Base-by-base conservation (phyloP, 371 early-diverging fungal genomes). In the Apophysomyces trapeziformis region DNA sequence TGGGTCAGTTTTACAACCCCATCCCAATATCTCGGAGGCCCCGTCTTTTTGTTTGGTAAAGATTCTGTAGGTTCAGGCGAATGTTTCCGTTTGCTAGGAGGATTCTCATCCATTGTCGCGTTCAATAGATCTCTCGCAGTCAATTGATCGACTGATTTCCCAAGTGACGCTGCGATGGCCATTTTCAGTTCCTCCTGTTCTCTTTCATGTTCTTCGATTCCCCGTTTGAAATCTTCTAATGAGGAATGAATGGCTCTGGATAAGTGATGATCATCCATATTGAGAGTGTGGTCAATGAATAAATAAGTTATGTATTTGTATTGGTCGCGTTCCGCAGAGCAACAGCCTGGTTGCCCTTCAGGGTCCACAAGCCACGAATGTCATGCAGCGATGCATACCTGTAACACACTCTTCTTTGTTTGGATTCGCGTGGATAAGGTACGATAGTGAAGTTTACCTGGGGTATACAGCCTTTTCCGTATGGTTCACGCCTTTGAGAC, bases 1-100 rank as follows among this genome's bases (percentile, higher is more conserved):
- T 82, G 68, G 0, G 82, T 82, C 7, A 82, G 57, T 47, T 79
- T 79, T 41, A 82, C 74, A 0, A 54, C 61, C 14, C 82, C 82
- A 21, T 82, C 70, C 75, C 76, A 78, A 60, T 61, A 81, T 6
- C 56, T 57, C 39, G 21, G 32, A 39, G 35, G 56, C 4, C 37
- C 37, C 4, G 26, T 8, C 37, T 11, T 47, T 21, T 64, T 65
- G 7, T 35, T 61, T 38, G 41, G 37, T 45, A 21, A 11, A 43
- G 50, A 8, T 4, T 13, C 43, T 4, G 11, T 14, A 21, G 32
- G 8, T 16, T 18, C 38, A 26, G 21, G 14, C 21, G 26, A 39
- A 8, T 2, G 39, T 12, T 43, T 60, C 21, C 59, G 44, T 59
- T 43, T 54, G 16, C 39, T 4, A 7, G 38, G 37, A 50, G 18